Base-by-base conservation (phyloP, 148 eudicot species). In the Rhododendron molle region DNA sequence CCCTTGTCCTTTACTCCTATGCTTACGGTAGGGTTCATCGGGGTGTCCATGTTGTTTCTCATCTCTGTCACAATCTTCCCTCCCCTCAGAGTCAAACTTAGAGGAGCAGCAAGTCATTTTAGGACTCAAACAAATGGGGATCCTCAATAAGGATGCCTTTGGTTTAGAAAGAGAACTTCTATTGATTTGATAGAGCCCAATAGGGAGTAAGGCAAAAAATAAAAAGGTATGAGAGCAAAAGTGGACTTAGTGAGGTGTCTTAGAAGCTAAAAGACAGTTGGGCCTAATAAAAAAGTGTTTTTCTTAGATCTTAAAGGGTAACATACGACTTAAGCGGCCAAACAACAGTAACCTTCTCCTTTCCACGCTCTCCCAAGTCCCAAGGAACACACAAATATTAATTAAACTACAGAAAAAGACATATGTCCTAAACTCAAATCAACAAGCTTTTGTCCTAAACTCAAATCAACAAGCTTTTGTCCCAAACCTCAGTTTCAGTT, bases 381-480 rank as follows among this genome's bases (percentile, higher is more conserved):
- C 72, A 23, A 65, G 26, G 72, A 65, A 2, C 73, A 71, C 76
- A 71, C 38, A 71, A 65, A 8, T 28, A 32, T 71, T n/a, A 6
- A 71, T 71, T 71, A 28, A 28, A 28, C 38, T 18, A 13, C 20
- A 71, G 76, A 71, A 71, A 26, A 3, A 15, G 36, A 30, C 38
- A 30, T 4, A 13, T 7, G 1, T 30, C 30, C 76, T 71, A 11
- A 71, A 14, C 38, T 30, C 76, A 30, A 71, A 28, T 32, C 76
- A 71, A 71, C 76, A 71, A 71, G 76, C 76, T 28, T 69, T 71
- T 71, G 76, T 71, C 76, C 38, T 40, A 32, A 71, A 12, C 20
- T 30, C 76, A 30, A 71, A 28, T 32, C 76, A 71, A 71, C 76
- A 71, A 71, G 76, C 76, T 28, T 69, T 71, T 71, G 76, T 71